Base-by-base conservation (phyloP, 1,284 basidiomycete species). In the Stygiomarasmius scandens region DNA sequence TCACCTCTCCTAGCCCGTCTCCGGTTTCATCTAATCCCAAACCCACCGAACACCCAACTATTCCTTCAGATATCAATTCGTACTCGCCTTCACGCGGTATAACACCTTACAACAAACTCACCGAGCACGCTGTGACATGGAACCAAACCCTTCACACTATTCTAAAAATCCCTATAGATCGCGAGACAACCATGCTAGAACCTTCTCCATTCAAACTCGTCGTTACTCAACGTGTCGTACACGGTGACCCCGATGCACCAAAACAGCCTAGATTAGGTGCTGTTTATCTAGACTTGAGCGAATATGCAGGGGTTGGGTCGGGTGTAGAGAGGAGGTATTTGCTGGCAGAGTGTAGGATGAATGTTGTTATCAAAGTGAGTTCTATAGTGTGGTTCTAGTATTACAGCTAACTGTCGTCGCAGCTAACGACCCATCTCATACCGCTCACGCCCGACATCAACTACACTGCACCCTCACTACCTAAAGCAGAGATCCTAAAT, bases 321-420 rank as follows among this genome's bases (percentile, higher is more conserved):
- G 72, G 77, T 14, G 81, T 92, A 25, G 86, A 84, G 2, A 79
- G 91, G 16, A 79, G 84, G 22, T 91, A 92, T 69, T 78, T 93
- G 14, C 74, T 93, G 6, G 76, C 83, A 53, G 81, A 91, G 63
- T 90, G 87, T 68, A 90, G 89, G 71, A 90, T 86, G 45, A 93
- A 93, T 62, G 89, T 91, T 0, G 88, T 86, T 1, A 77, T 93
- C 50, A 87, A 86, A 75, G 84, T 87, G 55, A 41, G 61, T 58
- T 36, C 10, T 32, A 51, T 16, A 56, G 46, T 36, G 44, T n/a
- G 6, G 56, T 25, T 34, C 52, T 51, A 27, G 43, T 22, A 36
- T 52, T 27, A 36, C 12, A 53, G 12, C 20, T 45, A 16, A 43
- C 23, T 58, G 4, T 24, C 29, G 12, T 53, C 54, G 52, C 64